A percentile compares a stretch with the other conserved stretches of the same genome.
phyloP scores from a whole-genome alignment of 1,284 basidiomycete genomes.

The Leccinum griseonigrum region DNA sequence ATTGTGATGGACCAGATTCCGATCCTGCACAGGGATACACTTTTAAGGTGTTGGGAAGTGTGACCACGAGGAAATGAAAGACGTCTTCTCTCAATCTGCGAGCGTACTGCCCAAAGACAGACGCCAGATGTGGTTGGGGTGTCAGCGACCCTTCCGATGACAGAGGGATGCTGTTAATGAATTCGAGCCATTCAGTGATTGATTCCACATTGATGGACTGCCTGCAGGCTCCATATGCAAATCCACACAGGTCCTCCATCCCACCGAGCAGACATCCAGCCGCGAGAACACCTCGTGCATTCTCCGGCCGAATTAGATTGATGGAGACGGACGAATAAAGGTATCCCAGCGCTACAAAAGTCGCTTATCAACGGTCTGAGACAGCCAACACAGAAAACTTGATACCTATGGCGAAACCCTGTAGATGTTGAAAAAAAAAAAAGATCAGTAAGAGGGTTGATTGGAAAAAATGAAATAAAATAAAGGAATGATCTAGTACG shows the following conservation, averaged over 20 bases:
- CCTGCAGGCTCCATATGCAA: slow-evolving; percentile 75
- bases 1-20: slow-evolving; percentile 37
- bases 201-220: slow-evolving; percentile 72
- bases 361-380: slow-evolving; percentile 13
- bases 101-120: slow-evolving; percentile 71
- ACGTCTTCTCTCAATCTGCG: slow-evolving; percentile 68
- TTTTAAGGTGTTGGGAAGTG: slow-evolving; percentile 64
- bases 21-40: slow-evolving; percentile 39
- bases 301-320: slow-evolving; percentile 64
- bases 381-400: slow-evolving; percentile 4
- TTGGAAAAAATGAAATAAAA: neutral
- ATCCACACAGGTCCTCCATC: slow-evolving; percentile 78
- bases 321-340: slow-evolving; percentile 74
- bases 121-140: slow-evolving; percentile 50
- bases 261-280: slow-evolving; percentile 80
- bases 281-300: slow-evolving; percentile 80
- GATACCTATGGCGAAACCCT: slow-evolving; percentile 74
- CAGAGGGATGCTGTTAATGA: slow-evolving; percentile 59
- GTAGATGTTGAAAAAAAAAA: slow-evolving; percentile 1
- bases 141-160: slow-evolving; percentile 52
- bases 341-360: slow-evolving; percentile 63
- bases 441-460: neutral
- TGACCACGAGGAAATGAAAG: slow-evolving; percentile 72
- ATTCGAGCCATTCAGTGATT: slow-evolving; percentile 73
- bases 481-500: slow-evolving; percentile 10